These are phyloP conservation scores for Fomitopsis pulvina DNA, from an alignment of 768 basidiomycete genomes.

Conservation along the genomic window DNA sequence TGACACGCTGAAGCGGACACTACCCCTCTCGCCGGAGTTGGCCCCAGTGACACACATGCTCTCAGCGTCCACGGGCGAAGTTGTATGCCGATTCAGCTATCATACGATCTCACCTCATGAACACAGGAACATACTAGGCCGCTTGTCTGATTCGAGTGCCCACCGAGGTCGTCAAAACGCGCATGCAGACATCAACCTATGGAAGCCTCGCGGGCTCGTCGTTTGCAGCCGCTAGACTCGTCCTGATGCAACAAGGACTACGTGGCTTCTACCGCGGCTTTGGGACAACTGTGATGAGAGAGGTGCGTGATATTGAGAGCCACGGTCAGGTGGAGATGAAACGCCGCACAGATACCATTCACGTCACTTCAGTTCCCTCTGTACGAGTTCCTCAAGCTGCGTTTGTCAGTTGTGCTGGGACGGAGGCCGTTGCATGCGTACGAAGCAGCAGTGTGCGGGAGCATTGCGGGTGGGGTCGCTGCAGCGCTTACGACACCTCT, in stretches of 20 bases:
- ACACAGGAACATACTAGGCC: slow-evolving; percentile 35
- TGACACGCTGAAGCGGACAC: slow-evolving; percentile 73
- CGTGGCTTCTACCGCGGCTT: slow-evolving; percentile 87
- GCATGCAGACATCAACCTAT: slow-evolving; percentile 82
- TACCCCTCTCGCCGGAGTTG: slow-evolving; percentile 57
- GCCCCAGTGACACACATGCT: slow-evolving; percentile 60
- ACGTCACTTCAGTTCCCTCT: slow-evolving; percentile 94
- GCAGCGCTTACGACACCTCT: slow-evolving; percentile 90
- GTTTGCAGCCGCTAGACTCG: slow-evolving; percentile 46
- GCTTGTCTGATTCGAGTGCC: slow-evolving; percentile 93
- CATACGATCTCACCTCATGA: slow-evolving; percentile 3
- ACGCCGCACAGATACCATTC: slow-evolving; percentile 74
- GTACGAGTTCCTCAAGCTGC: slow-evolving; percentile 80
- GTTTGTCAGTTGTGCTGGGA: slow-evolving; percentile 46
- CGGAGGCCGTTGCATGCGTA: slow-evolving; percentile 57
- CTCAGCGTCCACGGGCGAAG: slow-evolving; percentile 45
- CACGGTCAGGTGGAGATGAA: not conserved
- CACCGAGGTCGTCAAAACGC: slow-evolving; percentile 93
- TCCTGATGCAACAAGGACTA: slow-evolving; percentile 57
- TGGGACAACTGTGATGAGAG: slow-evolving; percentile 67
- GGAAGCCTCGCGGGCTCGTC: slow-evolving; percentile 51
- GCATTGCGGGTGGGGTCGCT: slow-evolving; percentile 84
- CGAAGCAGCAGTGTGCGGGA: slow-evolving; percentile 85
- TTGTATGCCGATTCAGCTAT: slow-evolving; percentile 29
- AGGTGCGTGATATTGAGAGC: slow-evolving; percentile 30